Base-by-base conservation (phyloP, 2,329 filamentous ascomycete genomes). In the Dactylellina haptotyla region DNA sequence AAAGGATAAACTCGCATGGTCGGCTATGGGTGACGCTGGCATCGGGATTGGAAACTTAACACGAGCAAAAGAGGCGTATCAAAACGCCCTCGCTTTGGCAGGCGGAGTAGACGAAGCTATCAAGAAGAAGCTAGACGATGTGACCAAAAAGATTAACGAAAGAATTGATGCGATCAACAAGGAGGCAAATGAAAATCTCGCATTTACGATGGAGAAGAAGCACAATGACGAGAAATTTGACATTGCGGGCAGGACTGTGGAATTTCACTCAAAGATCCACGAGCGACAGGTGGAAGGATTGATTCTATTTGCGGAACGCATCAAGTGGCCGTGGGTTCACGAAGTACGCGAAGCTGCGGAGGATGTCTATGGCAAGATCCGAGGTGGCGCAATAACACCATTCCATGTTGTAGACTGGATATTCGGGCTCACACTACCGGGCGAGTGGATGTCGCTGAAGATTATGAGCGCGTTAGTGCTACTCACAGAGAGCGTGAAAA, bases 261-360 rank as follows among this genome's bases (percentile, higher is more conserved):
- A 67, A 16, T 53, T 64, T 12, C 58, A 51, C 12, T 72, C 66
- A 2, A 63, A 58, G 18, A 39, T 59, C 18, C 66, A 72, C 51
- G 66, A 72, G 46, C 45, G 66, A 26, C 66, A 72, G 41, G 66
- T 72, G 5, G 66, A 72, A 46, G 66, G 66, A 14, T 34, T 72
- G 3, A 58, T 72, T 8, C 25, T 51, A 20, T 72, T 65, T 16
- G 66, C 58, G 1, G 66, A 72, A 28, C 28, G 34, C 20, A 72
- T 72, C 39, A 64, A 72, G 25, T 72, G 66, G 66, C 66, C 66
- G 30, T 64, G 61, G 61, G 32, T 72, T 16, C 54, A 53, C 23
- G 66, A 72, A 53, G 53, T 72, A 18, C 66, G 66, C 14, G 66
- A 64, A n/a, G 58, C 61, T 12, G 66, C 66, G 0, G 66, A 72